These are phyloP conservation scores for Saccharomyces hybrid DNA, from an alignment of 1,139 yeast genomes.

Conservation along the genomic window DNA sequence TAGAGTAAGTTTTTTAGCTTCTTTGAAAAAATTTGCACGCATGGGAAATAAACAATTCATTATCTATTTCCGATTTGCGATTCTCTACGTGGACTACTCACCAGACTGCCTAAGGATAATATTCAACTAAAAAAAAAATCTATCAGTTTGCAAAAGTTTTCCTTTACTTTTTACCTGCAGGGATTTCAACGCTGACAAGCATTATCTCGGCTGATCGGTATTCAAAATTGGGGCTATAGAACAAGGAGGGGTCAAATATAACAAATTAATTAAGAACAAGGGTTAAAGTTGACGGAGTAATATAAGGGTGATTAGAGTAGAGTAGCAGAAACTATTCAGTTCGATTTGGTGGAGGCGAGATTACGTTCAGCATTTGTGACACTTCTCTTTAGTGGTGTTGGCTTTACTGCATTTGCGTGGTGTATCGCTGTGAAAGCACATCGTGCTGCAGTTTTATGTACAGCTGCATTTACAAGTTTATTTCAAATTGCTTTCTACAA, in stretches of 20 bases:
- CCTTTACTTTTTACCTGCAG: constrained; percentile 53
- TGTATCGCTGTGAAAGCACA: constrained; percentile 43
- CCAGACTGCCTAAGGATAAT: constrained; percentile 54
- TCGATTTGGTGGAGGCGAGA: constrained; percentile 44
- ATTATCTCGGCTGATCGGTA: constrained; percentile 43
- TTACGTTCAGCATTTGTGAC: constrained; percentile 37
- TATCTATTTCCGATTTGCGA: constrained; percentile 52
- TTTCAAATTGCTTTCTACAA: constrained; percentile 53
- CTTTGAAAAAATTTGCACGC: constrained; percentile 38
- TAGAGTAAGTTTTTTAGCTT: constrained; percentile 38
- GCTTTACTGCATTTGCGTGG: constrained; percentile 63
- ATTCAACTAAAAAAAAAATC: constrained; percentile 42
- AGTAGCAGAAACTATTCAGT: constrained; percentile 23
- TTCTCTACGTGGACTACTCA: constrained; percentile 64
- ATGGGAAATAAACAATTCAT: constrained; percentile 32
- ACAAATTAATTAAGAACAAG: constrained; percentile 19
- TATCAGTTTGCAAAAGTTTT: constrained; percentile 51
- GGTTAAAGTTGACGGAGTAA: constrained; percentile 24
- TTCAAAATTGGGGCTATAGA: constrained; percentile 40
- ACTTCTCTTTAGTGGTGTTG: constrained; percentile 32
- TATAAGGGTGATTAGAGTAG: constrained; percentile 15
- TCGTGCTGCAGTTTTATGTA: constrained; percentile 52
- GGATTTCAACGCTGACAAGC: constrained; percentile 49
- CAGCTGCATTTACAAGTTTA: constrained; percentile 38
- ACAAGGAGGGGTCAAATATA: constrained; percentile 17